Evolutionary conservation across 495 filamentous ascomycete species (phyloP).

Genomic region (Cenococcum geophilum): DNA sequence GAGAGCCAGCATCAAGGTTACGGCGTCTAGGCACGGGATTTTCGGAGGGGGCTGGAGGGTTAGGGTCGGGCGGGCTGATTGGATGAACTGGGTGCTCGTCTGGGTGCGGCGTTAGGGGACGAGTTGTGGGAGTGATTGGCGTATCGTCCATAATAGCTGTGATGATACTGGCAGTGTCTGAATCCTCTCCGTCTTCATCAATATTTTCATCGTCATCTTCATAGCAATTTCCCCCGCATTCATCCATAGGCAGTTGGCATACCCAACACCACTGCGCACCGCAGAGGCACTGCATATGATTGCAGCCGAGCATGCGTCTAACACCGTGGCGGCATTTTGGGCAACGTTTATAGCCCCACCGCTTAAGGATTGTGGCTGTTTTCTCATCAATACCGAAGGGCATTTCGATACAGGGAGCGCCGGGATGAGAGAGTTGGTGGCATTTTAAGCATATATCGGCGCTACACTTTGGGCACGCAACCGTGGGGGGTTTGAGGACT

Average conservation of each 20-base stretch:
- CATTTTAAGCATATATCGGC: constrained; percentile 30
- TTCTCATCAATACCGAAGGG: constrained; percentile 24
- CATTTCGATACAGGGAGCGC: constrained; percentile 19
- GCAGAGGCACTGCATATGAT: constrained; percentile 35
- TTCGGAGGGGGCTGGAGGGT: not conserved
- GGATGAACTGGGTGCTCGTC: too few relatives aligned
- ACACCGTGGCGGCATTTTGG: constrained; percentile 35
- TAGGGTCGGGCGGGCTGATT: too few relatives aligned
- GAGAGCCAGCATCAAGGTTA: not conserved
- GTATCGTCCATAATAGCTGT: too few relatives aligned
- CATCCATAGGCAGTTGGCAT: constrained; percentile 22
- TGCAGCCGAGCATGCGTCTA: constrained; percentile 36
- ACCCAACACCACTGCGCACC: constrained; percentile 38
- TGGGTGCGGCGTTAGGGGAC: too few relatives aligned
- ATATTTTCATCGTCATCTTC: constrained; percentile 3
- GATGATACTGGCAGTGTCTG: too few relatives aligned
- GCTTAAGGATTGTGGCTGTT: constrained; percentile 26
- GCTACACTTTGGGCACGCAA: constrained; percentile 32
- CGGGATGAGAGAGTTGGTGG: constrained; percentile 26
- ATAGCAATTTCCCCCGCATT: constrained; percentile 17
- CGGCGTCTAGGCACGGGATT: not conserved
- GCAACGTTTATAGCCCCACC: constrained; percentile 33
- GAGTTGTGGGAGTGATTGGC: too few relatives aligned
- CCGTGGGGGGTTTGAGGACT: constrained; percentile 7
- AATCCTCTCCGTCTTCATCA: constrained; percentile 7